Conservation (phyloP, 1,139 yeast species). For the Protomyces lactucae-debilis region DNA sequence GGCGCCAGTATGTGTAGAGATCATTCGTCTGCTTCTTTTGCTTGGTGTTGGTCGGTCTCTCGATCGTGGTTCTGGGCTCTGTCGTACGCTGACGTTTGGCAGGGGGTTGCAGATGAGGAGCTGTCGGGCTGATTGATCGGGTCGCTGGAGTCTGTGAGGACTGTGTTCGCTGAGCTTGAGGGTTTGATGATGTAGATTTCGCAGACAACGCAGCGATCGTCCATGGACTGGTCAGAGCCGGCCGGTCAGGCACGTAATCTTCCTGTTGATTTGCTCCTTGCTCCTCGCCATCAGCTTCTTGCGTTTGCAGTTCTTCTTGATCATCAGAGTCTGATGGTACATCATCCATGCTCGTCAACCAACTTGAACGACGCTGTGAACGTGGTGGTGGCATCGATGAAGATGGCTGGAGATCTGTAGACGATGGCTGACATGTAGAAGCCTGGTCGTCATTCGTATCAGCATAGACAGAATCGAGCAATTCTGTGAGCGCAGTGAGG, state of each 20-base stretch:
- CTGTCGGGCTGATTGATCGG: neutral
- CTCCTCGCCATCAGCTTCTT: neutral
- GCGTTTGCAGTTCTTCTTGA: neutral
- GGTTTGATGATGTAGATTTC: neutral
- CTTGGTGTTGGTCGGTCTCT: neutral
- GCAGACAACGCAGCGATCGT: neutral
- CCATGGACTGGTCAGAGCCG: neutral
- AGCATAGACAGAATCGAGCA: neutral
- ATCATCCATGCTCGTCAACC: neutral
- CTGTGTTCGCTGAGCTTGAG: neutral
- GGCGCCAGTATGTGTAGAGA: neutral
- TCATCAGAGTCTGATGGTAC: neutral
- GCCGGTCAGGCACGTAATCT: neutral
- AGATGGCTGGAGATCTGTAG: neutral
- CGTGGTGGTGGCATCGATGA: neutral
- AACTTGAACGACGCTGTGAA: neutral
- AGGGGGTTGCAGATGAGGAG: neutral
- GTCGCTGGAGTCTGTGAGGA: neutral
- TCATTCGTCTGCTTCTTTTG: neutral
- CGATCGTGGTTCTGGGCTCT: neutral
- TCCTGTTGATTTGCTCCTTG: neutral
- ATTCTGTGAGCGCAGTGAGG: neutral
- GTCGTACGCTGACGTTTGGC: neutral
- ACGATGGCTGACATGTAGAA: neutral
- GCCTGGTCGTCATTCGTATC: neutral